Evolutionary conservation across 2,329 filamentous ascomycete genomes (phyloP).

Genomic region (Fusarium xylarioides): DNA sequence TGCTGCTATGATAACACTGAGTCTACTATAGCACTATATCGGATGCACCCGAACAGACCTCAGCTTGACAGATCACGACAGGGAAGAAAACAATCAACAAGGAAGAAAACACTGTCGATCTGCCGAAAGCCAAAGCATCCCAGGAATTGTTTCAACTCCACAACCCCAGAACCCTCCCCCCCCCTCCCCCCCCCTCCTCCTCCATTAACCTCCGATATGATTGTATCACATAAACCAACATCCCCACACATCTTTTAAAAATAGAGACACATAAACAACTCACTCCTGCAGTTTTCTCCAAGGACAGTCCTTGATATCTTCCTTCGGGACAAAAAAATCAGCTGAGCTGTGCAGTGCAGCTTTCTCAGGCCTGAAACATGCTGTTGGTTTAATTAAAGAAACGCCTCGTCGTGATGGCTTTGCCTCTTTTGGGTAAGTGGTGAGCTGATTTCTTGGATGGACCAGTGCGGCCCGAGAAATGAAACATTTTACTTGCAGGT

Average conservation of each 20-base stretch:
- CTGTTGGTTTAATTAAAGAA: conserved; percentile 18
- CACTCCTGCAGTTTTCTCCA: background rate
- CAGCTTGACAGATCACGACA: conserved; percentile 1
- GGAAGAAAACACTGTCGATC: conserved; percentile 18
- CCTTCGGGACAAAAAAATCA: background rate
- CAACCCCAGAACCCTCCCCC: background rate
- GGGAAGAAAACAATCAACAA: background rate
- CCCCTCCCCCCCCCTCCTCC: background rate
- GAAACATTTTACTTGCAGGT: conserved; percentile 9
- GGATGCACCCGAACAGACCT: background rate
- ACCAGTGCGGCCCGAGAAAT: conserved; percentile 19
- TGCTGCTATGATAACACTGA: background rate
- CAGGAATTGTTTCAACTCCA: conserved; percentile 11
- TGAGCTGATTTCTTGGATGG: conserved; percentile 1
- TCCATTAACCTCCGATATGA: background rate
- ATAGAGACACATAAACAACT: background rate
- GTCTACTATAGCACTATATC: background rate
- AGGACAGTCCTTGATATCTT: background rate
- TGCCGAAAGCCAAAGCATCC: conserved; percentile 16
- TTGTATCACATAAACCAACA: background rate
- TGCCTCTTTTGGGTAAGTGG: background rate
- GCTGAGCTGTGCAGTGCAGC: background rate
- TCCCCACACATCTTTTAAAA: background rate
- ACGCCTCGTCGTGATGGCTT: conserved; percentile 8
- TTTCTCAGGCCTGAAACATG: conserved; percentile 19